phyloP scores from a whole-genome alignment of 257 asterid genomes.

The Fraxinus quadrangulata region DNA sequence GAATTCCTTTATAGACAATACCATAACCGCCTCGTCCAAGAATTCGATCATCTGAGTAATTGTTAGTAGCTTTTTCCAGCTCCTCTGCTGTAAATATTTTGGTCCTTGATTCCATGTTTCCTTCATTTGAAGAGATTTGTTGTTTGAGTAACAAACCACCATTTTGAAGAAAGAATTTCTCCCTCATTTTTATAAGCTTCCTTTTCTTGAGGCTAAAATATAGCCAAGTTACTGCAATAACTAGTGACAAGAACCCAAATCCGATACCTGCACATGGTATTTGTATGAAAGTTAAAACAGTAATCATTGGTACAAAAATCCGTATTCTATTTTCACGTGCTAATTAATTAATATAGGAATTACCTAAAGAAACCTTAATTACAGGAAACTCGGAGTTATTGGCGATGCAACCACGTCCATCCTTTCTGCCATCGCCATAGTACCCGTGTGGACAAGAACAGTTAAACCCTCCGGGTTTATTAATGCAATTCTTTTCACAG shows the following conservation, averaged over 20 bases:
- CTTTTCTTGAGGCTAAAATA: neutral
- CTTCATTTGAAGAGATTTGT: slow-evolving; percentile 2
- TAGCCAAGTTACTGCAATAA: neutral
- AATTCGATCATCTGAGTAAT: slow-evolving; percentile 30
- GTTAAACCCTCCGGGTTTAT: slow-evolving; percentile 40
- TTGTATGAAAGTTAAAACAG: neutral
- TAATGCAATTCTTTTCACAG: slow-evolving; percentile 39
- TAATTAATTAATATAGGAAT: neutral
- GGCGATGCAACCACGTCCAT: slow-evolving; percentile 50
- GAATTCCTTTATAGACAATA: slow-evolving; percentile 34
- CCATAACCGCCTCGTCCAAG: slow-evolving; percentile 42
- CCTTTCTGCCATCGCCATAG: slow-evolving; percentile 52
- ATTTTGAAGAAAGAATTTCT: slow-evolving; percentile 12
- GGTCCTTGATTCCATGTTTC: slow-evolving; percentile 11
- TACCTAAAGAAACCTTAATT: slow-evolving; percentile 43
- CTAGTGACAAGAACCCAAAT: neutral
- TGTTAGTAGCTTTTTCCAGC: slow-evolving; percentile 37
- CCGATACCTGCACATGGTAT: neutral
- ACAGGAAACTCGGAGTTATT: slow-evolving; percentile 47
- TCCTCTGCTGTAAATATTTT: slow-evolving; percentile 35
- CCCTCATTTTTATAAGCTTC: neutral
- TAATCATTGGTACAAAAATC: too few species aligned
- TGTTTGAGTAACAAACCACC: slow-evolving; percentile 11
- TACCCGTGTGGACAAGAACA: slow-evolving; percentile 64
- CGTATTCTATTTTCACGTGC: too few species aligned